Base-by-base conservation (phyloP, 2,329 filamentous ascomycete species). In the Triangularia verruculosa region DNA sequence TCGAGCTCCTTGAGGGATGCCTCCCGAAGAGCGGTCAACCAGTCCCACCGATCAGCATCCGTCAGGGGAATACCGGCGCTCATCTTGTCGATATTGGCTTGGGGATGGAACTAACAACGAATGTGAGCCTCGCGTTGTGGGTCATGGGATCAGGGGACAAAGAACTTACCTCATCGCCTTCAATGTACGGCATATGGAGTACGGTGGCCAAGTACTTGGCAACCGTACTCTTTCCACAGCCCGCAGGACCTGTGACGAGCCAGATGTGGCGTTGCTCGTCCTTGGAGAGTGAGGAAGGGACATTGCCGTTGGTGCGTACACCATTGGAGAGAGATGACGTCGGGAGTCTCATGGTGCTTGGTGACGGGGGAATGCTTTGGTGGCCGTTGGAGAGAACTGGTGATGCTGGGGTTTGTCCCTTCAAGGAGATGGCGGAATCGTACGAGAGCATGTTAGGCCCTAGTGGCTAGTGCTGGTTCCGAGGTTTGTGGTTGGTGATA, bases 31-130 rank as follows among this genome's bases (percentile, higher is more conserved):
- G 83, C 82, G 55, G 89, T 91, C 67, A 99, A 87, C 95, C 95
- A 99, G 80, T 97, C 94, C 95, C 95, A 98, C 68, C 95, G 90
- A 78, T 99, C 95, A 64, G 88, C 89, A 74, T 99, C 95, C 62
- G 91, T 96, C 34, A 99, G 83, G 2, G 95, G 93, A 62, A 87
- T 88, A 69, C 92, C 92, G 70, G 83, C 83, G 73, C 85, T 83
- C 95, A 99, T 99, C 78, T 98, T 99, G 61, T 93, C 89, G 70
- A 93, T 88, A 78, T 94, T 97, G 72, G 89, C 82, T 30, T 83
- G 78, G 0, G 91, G 87, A 69, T 93, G 91, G 74, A 89, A 97
- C 87, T 89, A 69, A 30, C 55, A 15, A 24, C 27, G 28, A 17
- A 9, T 17, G 6, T 57, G 12, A 27, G n/a, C 7, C 8, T 22